Evolutionary conservation across 192 early-diverging fungal genomes (phyloP).

Genomic region (Mycoemilia scoparia): DNA sequence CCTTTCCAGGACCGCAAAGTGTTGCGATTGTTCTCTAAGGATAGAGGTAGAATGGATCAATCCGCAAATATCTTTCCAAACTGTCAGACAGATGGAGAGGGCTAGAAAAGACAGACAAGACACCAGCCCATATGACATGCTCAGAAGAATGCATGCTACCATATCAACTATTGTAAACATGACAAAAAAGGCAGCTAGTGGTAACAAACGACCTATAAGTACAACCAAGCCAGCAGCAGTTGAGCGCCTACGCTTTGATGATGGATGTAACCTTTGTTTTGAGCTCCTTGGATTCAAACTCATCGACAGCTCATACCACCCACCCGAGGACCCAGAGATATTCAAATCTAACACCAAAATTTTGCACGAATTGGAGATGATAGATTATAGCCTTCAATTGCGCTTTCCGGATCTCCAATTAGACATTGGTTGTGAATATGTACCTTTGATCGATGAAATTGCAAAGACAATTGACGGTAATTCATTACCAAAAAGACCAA

Average conservation of each 20-base stretch:
- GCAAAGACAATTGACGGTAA: constrained; percentile 11
- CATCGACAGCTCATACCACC: constrained; percentile 6
- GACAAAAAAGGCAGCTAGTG: constrained; percentile 8
- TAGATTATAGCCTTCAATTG: neutral
- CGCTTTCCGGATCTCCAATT: constrained; percentile 6
- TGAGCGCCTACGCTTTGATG: constrained; percentile 16
- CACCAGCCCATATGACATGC: too few relatives aligned
- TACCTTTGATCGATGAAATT: constrained; percentile 5
- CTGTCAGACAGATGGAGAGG: too few relatives aligned
- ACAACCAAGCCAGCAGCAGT: constrained; percentile 6
- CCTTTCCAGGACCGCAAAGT: too few relatives aligned
- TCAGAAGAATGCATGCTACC: too few relatives aligned
- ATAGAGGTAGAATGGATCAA: too few relatives aligned
- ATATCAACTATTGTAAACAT: constrained; percentile 7
- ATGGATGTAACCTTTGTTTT: constrained; percentile 12
- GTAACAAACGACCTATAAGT: constrained; percentile 8
- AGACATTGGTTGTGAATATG: constrained; percentile 19
- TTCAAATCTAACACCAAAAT: neutral
- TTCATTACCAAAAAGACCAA: constrained; percentile 4
- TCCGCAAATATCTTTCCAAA: too few relatives aligned
- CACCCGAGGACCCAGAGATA: constrained; percentile 3
- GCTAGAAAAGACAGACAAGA: too few relatives aligned
- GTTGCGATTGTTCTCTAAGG: too few relatives aligned
- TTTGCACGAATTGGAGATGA: neutral
- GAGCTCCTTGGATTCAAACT: constrained; percentile 16